Percentiles rank a stretch among this genome's conserved stretches.
Conservation (phyloP, 208 protist genomes). For the Trypanosoma theileri region DNA sequence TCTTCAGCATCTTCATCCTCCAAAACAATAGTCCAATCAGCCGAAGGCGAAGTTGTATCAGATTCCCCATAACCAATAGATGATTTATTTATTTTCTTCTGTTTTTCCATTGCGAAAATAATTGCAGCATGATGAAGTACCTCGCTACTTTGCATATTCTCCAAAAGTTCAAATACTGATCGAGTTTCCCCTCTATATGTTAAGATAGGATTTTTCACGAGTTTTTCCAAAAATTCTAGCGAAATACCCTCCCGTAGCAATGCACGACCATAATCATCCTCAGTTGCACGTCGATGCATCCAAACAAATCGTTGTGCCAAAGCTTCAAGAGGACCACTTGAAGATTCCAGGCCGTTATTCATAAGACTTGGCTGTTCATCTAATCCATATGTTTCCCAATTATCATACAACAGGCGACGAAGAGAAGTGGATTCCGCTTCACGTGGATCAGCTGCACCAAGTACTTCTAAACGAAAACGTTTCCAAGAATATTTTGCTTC, state of each 20-base stretch:
- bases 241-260: constrained; percentile 44
- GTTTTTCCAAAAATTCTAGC: constrained; percentile 33
- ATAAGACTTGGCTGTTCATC: constrained; percentile 36
- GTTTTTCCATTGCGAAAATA: constrained; percentile 31
- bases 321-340: constrained; percentile 69
- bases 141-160: constrained; percentile 35
- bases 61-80: background rate
- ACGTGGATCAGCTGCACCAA: constrained; percentile 57
- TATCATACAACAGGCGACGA: constrained; percentile 36
- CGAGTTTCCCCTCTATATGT: constrained; percentile 19
- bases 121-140: constrained; percentile 28
- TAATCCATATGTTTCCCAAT: constrained; percentile 52
- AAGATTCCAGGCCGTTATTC: constrained; percentile 50
- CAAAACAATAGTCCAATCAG: constrained; percentile 35
- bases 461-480: constrained; percentile 41
- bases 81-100: background rate
- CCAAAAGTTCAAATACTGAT: constrained; percentile 47
- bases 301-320: constrained; percentile 70
- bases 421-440: constrained; percentile 40
- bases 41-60: constrained; percentile 3
- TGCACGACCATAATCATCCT: constrained; percentile 58
- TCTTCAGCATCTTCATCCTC: constrained; percentile 32
- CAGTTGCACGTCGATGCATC: constrained; percentile 43
- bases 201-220: constrained; percentile 46
- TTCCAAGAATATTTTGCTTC: constrained; percentile 44